Conservation (phyloP, 1,139 yeast genomes). For the Pichia sp. region DNA sequence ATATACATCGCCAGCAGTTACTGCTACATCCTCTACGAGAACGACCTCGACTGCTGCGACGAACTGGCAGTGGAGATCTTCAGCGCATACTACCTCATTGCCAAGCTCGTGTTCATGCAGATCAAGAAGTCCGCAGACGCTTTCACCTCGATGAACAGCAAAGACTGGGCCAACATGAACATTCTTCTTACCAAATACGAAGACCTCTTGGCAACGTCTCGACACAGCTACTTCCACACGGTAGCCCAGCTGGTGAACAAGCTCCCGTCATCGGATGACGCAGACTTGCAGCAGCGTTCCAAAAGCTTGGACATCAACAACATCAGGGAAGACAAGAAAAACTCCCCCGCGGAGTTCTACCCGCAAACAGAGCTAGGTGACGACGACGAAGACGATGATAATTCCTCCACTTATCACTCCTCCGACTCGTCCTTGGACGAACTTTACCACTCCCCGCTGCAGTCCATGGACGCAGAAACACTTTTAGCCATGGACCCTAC, state of each 20-base stretch:
- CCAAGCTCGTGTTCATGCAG: slow-evolving; percentile 8
- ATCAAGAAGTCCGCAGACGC: neutral
- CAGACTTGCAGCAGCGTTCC: neutral
- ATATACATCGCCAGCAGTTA: slow-evolving; percentile 15
- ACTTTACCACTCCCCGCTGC: neutral
- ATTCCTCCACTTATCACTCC: neutral
- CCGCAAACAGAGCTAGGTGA: slow-evolving; percentile 10
- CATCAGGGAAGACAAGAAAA: neutral
- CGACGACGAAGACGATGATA: neutral
- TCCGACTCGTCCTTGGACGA: neutral
- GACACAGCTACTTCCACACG: neutral
- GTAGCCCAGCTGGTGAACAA: neutral
- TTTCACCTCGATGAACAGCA: neutral
- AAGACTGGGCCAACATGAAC: slow-evolving; percentile 9
- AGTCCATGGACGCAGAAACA: slow-evolving; percentile 3
- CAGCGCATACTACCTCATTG: slow-evolving; percentile 12
- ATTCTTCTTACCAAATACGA: slow-evolving; percentile 8
- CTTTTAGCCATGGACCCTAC: slow-evolving; percentile 2
- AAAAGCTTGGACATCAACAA: slow-evolving; percentile 11
- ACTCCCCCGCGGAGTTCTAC: slow-evolving; percentile 13
- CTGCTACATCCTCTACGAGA: slow-evolving; percentile 12
- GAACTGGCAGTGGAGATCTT: slow-evolving; percentile 15
- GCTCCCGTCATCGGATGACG: neutral
- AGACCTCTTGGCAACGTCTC: slow-evolving; percentile 5
- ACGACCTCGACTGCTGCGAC: slow-evolving; percentile 12